Evolutionary conservation across 768 basidiomycete genomes (phyloP).

Genomic region (Lactarius evosmus): DNA sequence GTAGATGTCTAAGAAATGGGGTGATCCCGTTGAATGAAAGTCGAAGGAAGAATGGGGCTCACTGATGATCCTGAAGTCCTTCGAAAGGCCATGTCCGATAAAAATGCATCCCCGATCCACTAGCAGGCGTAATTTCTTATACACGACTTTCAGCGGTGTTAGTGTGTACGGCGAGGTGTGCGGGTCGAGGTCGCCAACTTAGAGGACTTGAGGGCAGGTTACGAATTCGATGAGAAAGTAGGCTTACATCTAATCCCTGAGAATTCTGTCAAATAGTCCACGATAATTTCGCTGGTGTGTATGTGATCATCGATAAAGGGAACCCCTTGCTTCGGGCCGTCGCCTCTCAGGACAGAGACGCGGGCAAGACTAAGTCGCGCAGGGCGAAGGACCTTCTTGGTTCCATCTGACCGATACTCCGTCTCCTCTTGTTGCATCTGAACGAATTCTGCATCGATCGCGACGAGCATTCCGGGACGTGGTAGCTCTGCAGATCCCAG

Average conservation of each 20-base stretch:
- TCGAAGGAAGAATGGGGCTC: constrained; percentile 33
- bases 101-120: constrained; percentile 96
- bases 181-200: constrained; percentile 93
- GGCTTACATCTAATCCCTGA: constrained; percentile 89
- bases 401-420: constrained; percentile 92
- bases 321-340: constrained; percentile 71
- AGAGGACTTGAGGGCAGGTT: constrained; percentile 17
- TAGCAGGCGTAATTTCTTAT: constrained; percentile 91
- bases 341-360: constrained; percentile 89
- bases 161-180: constrained; percentile 78
- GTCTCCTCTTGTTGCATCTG: constrained; percentile 98
- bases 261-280: constrained; percentile 95
- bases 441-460: constrained; percentile 98
- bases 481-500: constrained; percentile 76
- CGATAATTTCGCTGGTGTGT: constrained; percentile 91
- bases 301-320: constrained; percentile 99
- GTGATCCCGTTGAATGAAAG: neutral
- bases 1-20: constrained; percentile 67
- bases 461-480: constrained; percentile 78
- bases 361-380: constrained; percentile 89
- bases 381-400: constrained; percentile 88
- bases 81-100: constrained; percentile 94
- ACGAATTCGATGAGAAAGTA: neutral
- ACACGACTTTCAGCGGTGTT: constrained; percentile 95
- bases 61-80: constrained; percentile 99